Evolutionary conservation across 495 filamentous ascomycete species (phyloP), one percentile per base, ranked within the genome.

Genomic region (Hyaloscypha bicolor): DNA sequence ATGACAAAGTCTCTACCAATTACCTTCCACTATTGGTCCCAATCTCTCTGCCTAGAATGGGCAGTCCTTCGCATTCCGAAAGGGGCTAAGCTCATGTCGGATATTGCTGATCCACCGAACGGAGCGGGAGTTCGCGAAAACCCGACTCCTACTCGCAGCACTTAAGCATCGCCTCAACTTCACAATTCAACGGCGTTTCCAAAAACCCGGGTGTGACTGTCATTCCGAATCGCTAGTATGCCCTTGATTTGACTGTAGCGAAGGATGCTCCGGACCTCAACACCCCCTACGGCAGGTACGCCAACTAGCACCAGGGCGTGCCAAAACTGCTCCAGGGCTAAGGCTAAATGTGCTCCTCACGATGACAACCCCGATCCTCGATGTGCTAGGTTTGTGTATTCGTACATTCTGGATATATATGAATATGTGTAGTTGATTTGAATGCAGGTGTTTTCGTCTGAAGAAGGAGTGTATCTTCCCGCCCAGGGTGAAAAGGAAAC

Each of bases 301-400:
- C 42, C 42, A 56, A 56, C 21, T 30, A 9, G 19, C 19, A 53
- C 51, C 19, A 53, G 66, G 31, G 69, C 69, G 2, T 72, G 70
- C 55, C 63, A 67, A 48, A 67, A 64, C 22, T 72, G 70, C 55
- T 60, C 55, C 9, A 51, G 35, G 32, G 59, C 64, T 6, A 72
- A 72, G 58, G 66, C 66, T 9, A 69, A 69, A 62, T 72, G 70
- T 37, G 45, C 62, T 39, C 64, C 67, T 57, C 66, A 63, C 32
- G 19, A 55, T 55, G 33, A 59, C n/a, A 9, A 30, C 16, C 0
- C 32, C 1, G 48, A 42, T 32, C 25, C 35, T 48, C 30, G 55
- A 53, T 72, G 70, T 64, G 16, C 70, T 48, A 69, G 70, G 67
- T 67, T 48, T 11, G 66, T 4, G 14, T 45, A 33, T 31, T 31